These are phyloP conservation scores for Kwoniella newhampshirensis DNA, from an alignment of 768 basidiomycete species.

Conservation along the genomic window DNA sequence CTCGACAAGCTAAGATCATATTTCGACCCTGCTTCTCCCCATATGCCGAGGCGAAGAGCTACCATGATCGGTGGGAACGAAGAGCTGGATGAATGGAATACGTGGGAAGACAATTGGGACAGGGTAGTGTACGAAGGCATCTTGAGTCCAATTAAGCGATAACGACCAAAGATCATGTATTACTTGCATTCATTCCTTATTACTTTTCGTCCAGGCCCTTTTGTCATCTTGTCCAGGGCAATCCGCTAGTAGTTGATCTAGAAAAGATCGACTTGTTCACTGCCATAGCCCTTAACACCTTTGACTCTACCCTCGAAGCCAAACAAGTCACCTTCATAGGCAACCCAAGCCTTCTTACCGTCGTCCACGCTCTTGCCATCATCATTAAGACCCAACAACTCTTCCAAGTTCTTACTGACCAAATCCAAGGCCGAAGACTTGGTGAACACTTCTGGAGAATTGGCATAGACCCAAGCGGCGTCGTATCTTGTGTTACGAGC, in stretches of 20 bases:
- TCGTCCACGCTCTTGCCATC: neutral
- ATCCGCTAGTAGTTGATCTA: too few species aligned
- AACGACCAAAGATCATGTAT: too few species aligned
- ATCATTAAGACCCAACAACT: conserved; percentile 57
- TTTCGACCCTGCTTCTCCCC: conserved; percentile 4
- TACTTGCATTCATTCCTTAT: too few species aligned
- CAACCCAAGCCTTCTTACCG: conserved; percentile 40
- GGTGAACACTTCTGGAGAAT: conserved; percentile 54
- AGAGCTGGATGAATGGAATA: conserved; percentile 62
- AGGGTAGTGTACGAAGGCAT: conserved; percentile 56
- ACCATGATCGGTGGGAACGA: conserved; percentile 21
- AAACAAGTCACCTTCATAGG: conserved; percentile 61
- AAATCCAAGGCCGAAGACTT: conserved; percentile 60
- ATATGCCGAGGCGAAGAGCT: neutral
- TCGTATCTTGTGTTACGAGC: conserved; percentile 78
- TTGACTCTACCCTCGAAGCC: conserved; percentile 60
- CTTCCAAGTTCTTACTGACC: conserved; percentile 62
- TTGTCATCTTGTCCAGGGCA: too few species aligned
- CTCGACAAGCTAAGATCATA: conserved; percentile 13
- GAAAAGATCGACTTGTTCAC: conserved; percentile 59
- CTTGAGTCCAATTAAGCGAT: neutral
- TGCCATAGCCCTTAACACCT: conserved; percentile 56
- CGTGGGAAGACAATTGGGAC: conserved; percentile 87
- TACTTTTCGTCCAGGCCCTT: too few species aligned
- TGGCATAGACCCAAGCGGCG: conserved; percentile 69